These are phyloP conservation scores for Phytophthora foliorum DNA, from an alignment of 352 stramenopile genomes.

Conservation along the genomic window DNA sequence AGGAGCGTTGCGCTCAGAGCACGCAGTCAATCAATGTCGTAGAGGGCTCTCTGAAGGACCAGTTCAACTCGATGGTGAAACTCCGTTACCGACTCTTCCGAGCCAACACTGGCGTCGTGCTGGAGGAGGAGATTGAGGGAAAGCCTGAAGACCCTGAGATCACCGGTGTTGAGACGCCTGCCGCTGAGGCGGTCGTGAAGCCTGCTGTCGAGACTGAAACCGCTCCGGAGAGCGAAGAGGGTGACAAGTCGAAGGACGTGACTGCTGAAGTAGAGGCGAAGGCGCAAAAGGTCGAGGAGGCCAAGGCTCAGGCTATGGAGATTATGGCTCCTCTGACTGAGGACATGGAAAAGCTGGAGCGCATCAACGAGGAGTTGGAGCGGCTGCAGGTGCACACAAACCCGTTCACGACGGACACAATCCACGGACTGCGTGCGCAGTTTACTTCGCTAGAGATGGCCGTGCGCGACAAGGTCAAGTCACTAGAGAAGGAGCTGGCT, in stretches of 20 bases:
- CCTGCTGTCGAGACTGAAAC: constrained; percentile 22
- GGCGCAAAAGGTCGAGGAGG: constrained; percentile 32
- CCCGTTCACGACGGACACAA: constrained; percentile 91
- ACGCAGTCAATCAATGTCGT: constrained; percentile 86
- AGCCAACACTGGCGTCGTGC: constrained; percentile 52
- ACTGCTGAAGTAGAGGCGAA: constrained; percentile 25
- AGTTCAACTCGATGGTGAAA: constrained; percentile 84
- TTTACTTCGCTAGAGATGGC: constrained; percentile 86
- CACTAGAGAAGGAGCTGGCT: constrained; percentile 90
- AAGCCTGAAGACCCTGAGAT: constrained; percentile 49
- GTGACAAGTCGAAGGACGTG: constrained; percentile 34
- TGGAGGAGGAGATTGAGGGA: constrained; percentile 52
- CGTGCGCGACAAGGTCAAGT: constrained; percentile 87
- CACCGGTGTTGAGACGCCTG: constrained; percentile 36
- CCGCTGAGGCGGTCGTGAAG: constrained; percentile 19
- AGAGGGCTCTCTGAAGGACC: constrained; percentile 77
- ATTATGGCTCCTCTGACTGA: constrained; percentile 63
- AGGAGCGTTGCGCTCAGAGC: constrained; percentile 77
- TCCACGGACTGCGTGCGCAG: constrained; percentile 87
- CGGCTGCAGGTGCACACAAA: constrained; percentile 89
- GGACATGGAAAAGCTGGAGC: constrained; percentile 88
- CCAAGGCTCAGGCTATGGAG: constrained; percentile 39
- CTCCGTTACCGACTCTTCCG: constrained; percentile 79
- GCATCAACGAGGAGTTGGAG: constrained; percentile 86
- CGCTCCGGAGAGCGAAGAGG: constrained; percentile 40